phyloP scores from a whole-genome alignment of 2,329 filamentous ascomycete genomes.

The Tympanopsis confertula region DNA sequence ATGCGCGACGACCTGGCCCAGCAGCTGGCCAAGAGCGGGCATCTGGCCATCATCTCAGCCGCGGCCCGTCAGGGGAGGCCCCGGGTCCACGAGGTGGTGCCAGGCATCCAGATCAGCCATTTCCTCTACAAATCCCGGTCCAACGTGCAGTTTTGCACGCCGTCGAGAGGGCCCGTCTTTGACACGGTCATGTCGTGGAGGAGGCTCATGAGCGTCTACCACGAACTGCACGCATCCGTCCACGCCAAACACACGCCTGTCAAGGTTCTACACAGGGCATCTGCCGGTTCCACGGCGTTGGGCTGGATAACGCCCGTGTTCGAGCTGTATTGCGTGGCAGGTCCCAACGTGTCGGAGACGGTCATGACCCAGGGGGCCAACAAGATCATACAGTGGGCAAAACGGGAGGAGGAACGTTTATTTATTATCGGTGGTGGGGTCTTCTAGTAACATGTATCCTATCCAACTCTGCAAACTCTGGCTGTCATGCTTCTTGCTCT shows the following conservation, averaged over 20 bases:
- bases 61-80: conserved; percentile 65
- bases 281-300: conserved; percentile 63
- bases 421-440: conserved; percentile 98
- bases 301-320: conserved; percentile 87
- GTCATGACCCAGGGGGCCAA: conserved; percentile 77
- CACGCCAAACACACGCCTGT: conserved; percentile 75
- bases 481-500: no score
- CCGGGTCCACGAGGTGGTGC: conserved; percentile 61
- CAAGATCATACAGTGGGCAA: conserved; percentile 81
- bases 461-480: no score
- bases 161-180: conserved; percentile 65
- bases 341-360: conserved; percentile 51
- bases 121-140: conserved; percentile 91
- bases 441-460: conserved; percentile 28
- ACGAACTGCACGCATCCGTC: conserved; percentile 71
- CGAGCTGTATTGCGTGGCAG: conserved; percentile 90
- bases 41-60: conserved; percentile 60
- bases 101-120: conserved; percentile 71
- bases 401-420: conserved; percentile 79
- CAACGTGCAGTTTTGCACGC: conserved; percentile 94
- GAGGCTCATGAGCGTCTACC: conserved; percentile 73
- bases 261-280: conserved; percentile 73
- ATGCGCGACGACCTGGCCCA: conserved; percentile 52
- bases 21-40: conserved; percentile 66
- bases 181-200: conserved; percentile 41